Conservation (phyloP, 1,139 yeast genomes). For the Zygotorulaspora mrakii region DNA sequence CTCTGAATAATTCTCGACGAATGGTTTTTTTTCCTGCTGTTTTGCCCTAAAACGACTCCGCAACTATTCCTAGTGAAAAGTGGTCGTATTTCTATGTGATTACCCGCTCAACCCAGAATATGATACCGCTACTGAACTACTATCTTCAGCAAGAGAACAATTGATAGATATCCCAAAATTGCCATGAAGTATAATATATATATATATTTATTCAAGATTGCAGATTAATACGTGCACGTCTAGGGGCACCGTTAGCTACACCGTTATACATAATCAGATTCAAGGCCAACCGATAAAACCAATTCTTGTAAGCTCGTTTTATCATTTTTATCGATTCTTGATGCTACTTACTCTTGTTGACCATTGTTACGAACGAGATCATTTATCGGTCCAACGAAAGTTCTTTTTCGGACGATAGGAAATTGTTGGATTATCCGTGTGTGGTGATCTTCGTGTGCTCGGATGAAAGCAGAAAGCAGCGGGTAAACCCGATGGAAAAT, state of each 20-base stretch:
- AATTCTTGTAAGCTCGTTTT: too few species aligned
- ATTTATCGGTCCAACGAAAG: conserved; percentile 1
- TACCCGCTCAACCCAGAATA: conserved; percentile 2
- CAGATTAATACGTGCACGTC: not conserved
- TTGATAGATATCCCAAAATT: too few species aligned
- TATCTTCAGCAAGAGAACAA: not conserved
- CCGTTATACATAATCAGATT: not conserved
- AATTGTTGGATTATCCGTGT: conserved; percentile 5
- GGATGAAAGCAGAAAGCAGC: too few species aligned
- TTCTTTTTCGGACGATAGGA: not conserved
- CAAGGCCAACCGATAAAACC: not conserved
- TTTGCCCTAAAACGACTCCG: not conserved
- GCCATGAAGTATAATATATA: not conserved
- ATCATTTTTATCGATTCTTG: not conserved
- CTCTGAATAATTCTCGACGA: not conserved
- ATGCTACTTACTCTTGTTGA: too few species aligned
- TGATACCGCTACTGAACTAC: not conserved
- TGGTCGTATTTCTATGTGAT: conserved; percentile 1
- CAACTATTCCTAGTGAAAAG: not conserved
- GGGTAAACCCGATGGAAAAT: too few species aligned
- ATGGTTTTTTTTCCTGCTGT: not conserved
- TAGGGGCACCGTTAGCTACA: not conserved
- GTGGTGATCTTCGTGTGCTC: too few species aligned
- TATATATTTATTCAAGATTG: not conserved
- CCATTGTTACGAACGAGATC: too few species aligned